A percentile compares a stretch with the other conserved stretches of the same genome.
These are phyloP conservation scores for Rickenella mellea DNA, from an alignment of 768 basidiomycete genomes.

Conservation along the genomic window DNA sequence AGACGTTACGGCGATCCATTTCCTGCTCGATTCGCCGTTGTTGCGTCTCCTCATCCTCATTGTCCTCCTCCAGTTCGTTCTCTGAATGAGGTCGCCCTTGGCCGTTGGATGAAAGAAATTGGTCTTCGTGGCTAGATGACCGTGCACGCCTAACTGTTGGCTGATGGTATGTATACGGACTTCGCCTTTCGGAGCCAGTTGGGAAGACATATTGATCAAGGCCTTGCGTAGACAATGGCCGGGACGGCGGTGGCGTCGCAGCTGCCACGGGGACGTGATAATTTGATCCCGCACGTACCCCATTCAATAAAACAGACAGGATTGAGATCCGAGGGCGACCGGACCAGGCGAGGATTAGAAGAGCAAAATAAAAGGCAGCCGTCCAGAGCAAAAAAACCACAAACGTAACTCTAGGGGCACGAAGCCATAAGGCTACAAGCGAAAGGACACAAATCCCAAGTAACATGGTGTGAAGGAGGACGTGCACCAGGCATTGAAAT, in stretches of 20 bases:
- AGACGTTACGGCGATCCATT: conserved; percentile 73
- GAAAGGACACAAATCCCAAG: conserved; percentile 49
- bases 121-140: conserved; percentile 31
- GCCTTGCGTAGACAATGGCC: conserved; percentile 29
- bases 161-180: conserved; percentile 57
- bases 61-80: conserved; percentile 51
- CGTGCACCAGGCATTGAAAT: conserved; percentile 32
- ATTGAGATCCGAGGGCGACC: conserved; percentile 49
- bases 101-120: conserved; percentile 18
- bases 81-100: conserved; percentile 38
- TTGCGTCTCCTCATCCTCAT: conserved; percentile 64
- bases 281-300: conserved; percentile 31
- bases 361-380: conserved; percentile 42
- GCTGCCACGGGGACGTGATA: conserved; percentile 15
- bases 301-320: conserved; percentile 37
- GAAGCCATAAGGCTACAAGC: conserved; percentile 49
- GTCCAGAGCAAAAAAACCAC: conserved; percentile 58
- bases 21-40: conserved; percentile 75
- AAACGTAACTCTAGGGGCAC: conserved; percentile 46
- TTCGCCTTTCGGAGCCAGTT: conserved; percentile 25
- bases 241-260: conserved; percentile 27
- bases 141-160: conserved; percentile 44
- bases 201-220: conserved; percentile 35
- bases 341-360: conserved; percentile 48
- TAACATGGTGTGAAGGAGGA: conserved; percentile 47